Evolutionary conservation across 371 early-diverging fungal species (phyloP).

Genomic region (Gilbertella persicaria): DNA sequence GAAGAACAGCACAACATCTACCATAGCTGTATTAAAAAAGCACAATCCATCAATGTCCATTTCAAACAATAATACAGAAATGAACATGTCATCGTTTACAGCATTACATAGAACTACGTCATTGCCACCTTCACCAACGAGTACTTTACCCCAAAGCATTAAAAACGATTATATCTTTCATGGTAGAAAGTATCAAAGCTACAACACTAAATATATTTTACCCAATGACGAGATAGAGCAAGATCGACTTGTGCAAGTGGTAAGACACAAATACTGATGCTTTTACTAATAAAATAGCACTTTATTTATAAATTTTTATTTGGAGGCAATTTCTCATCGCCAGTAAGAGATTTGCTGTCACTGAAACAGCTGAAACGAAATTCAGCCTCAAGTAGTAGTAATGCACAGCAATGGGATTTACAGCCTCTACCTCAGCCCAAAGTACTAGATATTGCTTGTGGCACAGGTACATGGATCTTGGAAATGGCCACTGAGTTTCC

Average conservation of each 20-base stretch:
- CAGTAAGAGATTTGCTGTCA: constrained; percentile 37
- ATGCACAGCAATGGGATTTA: neutral
- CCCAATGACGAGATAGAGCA: constrained; percentile 40
- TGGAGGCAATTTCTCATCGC: constrained; percentile 41
- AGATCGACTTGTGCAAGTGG: constrained; percentile 39
- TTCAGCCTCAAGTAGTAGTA: constrained; percentile 2
- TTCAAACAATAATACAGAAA: no score
- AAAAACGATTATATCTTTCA: neutral
- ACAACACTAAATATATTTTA: constrained; percentile 19
- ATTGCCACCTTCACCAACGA: constrained; percentile 5
- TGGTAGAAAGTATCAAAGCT: constrained; percentile 28
- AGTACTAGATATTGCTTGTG: constrained; percentile 47
- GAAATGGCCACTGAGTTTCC: constrained; percentile 63
- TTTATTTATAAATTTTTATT: constrained; percentile 42
- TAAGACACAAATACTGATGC: constrained; percentile 11
- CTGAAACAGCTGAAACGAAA: constrained; percentile 9
- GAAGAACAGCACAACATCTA: neutral
- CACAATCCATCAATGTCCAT: no score
- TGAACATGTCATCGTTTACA: neutral
- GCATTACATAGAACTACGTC: neutral
- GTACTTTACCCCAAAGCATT: neutral
- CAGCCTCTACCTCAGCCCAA: constrained; percentile 16
- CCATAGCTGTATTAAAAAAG: neutral
- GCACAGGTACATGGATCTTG: constrained; percentile 47
- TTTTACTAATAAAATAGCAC: constrained; percentile 28